A percentile compares a stretch with the other conserved stretches of the same genome.
Evolutionary conservation across 495 filamentous ascomycete genomes (phyloP).

Genomic region (Podospora fimiseda): DNA sequence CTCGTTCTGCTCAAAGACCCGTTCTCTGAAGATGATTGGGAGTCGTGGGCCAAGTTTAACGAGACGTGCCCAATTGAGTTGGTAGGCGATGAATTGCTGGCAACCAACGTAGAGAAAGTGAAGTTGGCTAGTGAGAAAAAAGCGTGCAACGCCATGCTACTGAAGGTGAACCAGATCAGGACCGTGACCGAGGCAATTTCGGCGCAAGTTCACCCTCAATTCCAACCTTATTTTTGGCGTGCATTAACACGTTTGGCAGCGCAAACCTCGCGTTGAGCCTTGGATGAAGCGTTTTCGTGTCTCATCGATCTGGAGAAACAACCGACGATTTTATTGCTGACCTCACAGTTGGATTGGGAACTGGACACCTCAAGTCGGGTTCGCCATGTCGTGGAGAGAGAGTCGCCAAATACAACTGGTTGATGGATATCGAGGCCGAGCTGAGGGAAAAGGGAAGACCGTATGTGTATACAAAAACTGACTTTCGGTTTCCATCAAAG

Average conservation of each 20-base stretch:
- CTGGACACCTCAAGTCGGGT: slow-evolving; percentile 99
- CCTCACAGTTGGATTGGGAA: slow-evolving; percentile 89
- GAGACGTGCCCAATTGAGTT: slow-evolving; percentile 97
- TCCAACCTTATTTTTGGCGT: neutral
- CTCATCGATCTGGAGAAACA: slow-evolving; percentile 96
- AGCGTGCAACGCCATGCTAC: slow-evolving; percentile 91
- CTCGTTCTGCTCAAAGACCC: slow-evolving; percentile 77
- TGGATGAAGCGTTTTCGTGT: slow-evolving; percentile 99
- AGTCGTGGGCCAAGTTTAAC: slow-evolving; percentile 99
- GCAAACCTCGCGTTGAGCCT: slow-evolving; percentile 97
- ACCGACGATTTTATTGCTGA: slow-evolving; percentile 99
- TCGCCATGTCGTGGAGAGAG: slow-evolving; percentile 92
- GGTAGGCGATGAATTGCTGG: slow-evolving; percentile 83
- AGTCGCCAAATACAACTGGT: slow-evolving; percentile 98
- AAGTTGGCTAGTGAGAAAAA: slow-evolving; percentile 99
- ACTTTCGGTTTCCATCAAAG: slow-evolving; percentile 56
- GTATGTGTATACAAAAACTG: slow-evolving; percentile 83
- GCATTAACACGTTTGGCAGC: too few species aligned
- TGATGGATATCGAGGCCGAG: slow-evolving; percentile 99
- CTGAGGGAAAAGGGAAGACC: slow-evolving; percentile 58
- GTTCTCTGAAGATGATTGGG: slow-evolving; percentile 72
- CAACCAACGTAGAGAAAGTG: slow-evolving; percentile 97
- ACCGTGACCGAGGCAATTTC: slow-evolving; percentile 97
- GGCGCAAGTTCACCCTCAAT: slow-evolving; percentile 48
- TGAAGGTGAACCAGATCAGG: slow-evolving; percentile 99